phyloP scores from a whole-genome alignment of 345 rosid species.

The Nephelium lappaceum region DNA sequence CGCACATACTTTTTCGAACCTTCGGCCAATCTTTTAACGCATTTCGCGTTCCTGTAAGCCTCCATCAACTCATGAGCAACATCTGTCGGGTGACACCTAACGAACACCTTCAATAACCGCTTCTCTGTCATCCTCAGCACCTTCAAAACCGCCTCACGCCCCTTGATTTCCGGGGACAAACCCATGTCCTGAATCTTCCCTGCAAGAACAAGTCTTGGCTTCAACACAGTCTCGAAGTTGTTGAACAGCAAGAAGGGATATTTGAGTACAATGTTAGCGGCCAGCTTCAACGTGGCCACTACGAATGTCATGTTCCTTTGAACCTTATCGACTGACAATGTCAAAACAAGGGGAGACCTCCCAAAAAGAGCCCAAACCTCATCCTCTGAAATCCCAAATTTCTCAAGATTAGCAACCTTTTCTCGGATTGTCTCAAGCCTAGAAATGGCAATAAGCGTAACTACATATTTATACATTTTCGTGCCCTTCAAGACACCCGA shows the following conservation, averaged over 20 bases:
- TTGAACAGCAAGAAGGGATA: slow-evolving; percentile 54
- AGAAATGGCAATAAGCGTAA: slow-evolving; percentile 62
- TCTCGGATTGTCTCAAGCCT: slow-evolving; percentile 64
- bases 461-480: slow-evolving; percentile 78
- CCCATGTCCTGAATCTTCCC: slow-evolving; percentile 65
- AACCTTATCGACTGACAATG: slow-evolving; percentile 74
- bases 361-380: slow-evolving; percentile 65
- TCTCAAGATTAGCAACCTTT: slow-evolving; percentile 71
- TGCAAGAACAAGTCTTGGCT: slow-evolving; percentile 60
- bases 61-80: slow-evolving; percentile 62
- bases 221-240: slow-evolving; percentile 60
- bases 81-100: slow-evolving; percentile 57
- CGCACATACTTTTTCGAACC: slow-evolving; percentile 46
- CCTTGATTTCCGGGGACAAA: slow-evolving; percentile 50
- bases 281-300: slow-evolving; percentile 61
- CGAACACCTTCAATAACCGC: slow-evolving; percentile 58
- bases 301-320: slow-evolving; percentile 88
- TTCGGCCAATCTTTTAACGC: slow-evolving; percentile 63
- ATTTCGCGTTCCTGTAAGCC: slow-evolving; percentile 46
- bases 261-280: slow-evolving; percentile 50
- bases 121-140: slow-evolving; percentile 72
- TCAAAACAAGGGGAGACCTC: slow-evolving; percentile 54
- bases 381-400: slow-evolving; percentile 73
- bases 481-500: slow-evolving; percentile 53
- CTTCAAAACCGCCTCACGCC: slow-evolving; percentile 29